Evolutionary conservation across 345 rosid genomes (phyloP), one percentile per base, ranked within the genome.

Genomic region (Syzygium aromaticum): DNA sequence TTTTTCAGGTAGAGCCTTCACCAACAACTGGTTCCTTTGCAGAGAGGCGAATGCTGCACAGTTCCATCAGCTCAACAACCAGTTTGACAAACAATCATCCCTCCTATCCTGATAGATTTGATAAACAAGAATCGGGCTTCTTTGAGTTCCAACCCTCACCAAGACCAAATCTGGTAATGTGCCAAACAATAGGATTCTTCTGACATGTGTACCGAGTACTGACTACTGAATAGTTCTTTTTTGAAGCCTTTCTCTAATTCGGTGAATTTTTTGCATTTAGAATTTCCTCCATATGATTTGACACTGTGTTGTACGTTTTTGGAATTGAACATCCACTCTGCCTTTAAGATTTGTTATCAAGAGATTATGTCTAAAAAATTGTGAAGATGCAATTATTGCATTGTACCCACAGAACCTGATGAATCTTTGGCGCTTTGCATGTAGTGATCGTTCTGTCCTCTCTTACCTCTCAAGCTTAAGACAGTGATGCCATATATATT

Each of bases 11-110:
- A 51, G 99, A 96, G 90, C 99, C 99, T 86, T 98, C 99, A 80
- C 99, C 99, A 85, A 95, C 99, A 80, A 95, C 98, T 14, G 99
- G 99, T 77, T 94, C 99, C 85, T 91, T 98, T 87, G 78, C 89
- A 57, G 96, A 96, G 90, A 94, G 95, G 91, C 97, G 90, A 78
- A 84, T 91, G 40, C 64, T 88, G 84, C 94, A 91, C 59, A 92
- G 89, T 23, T 86, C 91, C 89, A 46, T 85, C 78, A 86, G 90
- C 78, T 91, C 93, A 40, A 89, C 86, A 89, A 85, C 93, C 61
- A 90, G 89, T 90, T 86, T 92, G 14, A 93, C 89, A 33, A 89
- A 89, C 51, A 51, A 89, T 87, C 90, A 88, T 87, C 90, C 92
- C 59, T 93, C 93, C 86, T 89, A 88, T 88, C 84, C 91, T 67